phyloP scores from a whole-genome alignment of 306 rosid species.

The Sphenostylis stenocarpa region DNA sequence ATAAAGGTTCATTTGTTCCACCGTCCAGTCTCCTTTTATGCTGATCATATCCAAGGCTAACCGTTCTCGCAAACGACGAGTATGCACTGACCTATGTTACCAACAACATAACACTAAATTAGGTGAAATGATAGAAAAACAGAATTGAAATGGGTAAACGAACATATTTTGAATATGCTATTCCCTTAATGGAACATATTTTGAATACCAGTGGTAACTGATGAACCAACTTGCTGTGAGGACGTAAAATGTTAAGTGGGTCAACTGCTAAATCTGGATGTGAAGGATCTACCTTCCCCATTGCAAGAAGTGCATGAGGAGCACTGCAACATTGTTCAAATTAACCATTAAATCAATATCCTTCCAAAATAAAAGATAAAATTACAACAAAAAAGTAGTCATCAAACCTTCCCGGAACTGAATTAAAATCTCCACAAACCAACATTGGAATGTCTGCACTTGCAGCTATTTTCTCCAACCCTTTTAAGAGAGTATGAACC shows the following conservation, averaged over 20 bases:
- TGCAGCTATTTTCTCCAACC: slow-evolving; percentile 93
- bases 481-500: slow-evolving; percentile 97
- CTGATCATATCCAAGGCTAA: slow-evolving; percentile 69
- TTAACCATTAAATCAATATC: slow-evolving; percentile 31
- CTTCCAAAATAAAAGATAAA: not conserved
- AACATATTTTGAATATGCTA: not conserved
- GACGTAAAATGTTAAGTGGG: slow-evolving; percentile 87
- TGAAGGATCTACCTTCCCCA: slow-evolving; percentile 86
- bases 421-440: slow-evolving; percentile 98
- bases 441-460: slow-evolving; percentile 98
- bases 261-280: slow-evolving; percentile 90
- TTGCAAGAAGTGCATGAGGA: slow-evolving; percentile 90
- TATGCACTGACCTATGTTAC: slow-evolving; percentile 86
- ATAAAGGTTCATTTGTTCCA: slow-evolving; percentile 82
- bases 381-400: not conserved
- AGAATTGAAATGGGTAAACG: not conserved
- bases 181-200: not conserved
- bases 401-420: slow-evolving; percentile 90
- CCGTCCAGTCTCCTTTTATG: slow-evolving; percentile 81
- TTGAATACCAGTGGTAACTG: slow-evolving; percentile 97
- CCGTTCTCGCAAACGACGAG: slow-evolving; percentile 78
- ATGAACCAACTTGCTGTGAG: slow-evolving; percentile 89
- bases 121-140: not conserved
- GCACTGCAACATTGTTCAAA: slow-evolving; percentile 68
- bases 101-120: slow-evolving; percentile 1